These are phyloP conservation scores for Parastagonospora avenae DNA, from an alignment of 2,329 filamentous ascomycete genomes.

Conservation along the genomic window DNA sequence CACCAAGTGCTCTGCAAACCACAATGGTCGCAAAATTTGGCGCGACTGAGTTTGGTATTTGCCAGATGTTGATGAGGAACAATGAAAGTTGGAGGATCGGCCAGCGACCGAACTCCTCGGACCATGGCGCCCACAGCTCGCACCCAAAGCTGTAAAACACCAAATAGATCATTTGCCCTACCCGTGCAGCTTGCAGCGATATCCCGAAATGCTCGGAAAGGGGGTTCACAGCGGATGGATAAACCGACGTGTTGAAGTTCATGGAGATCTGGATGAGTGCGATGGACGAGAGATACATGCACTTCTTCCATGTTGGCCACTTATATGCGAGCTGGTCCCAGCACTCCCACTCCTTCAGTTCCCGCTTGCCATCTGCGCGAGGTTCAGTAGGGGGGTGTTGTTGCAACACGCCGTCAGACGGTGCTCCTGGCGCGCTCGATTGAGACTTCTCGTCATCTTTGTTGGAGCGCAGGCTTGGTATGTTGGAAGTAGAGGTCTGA, in stretches of 20 bases:
- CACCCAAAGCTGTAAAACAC: conserved; percentile 83
- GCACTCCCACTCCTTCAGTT: conserved; percentile 49
- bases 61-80: conserved; percentile 65
- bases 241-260: conserved; percentile 62
- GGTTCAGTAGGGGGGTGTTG: not conserved
- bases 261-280: conserved; percentile 61
- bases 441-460: not conserved
- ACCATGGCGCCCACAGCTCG: conserved; percentile 50
- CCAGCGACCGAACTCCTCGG: conserved; percentile 70
- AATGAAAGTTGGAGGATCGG: conserved; percentile 57
- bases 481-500: not conserved
- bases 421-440: not conserved
- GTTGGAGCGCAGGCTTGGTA: not conserved
- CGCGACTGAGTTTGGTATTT: conserved; percentile 67
- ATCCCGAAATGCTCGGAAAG: conserved; percentile 64
- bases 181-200: conserved; percentile 19
- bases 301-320: conserved; percentile 57
- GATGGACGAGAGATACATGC: conserved; percentile 57
- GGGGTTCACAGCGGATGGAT: conserved; percentile 57
- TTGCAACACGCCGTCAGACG: not conserved
- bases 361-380: conserved; percentile 22
- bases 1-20: conserved; percentile 58
- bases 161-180: conserved; percentile 60
- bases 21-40: conserved; percentile 70
- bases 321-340: conserved; percentile 54